A percentile compares a stretch with the other conserved stretches of the same genome.
These are phyloP conservation scores for Colletotrichum euphorbiae DNA, from an alignment of 2,329 filamentous ascomycete species.

Conservation along the genomic window DNA sequence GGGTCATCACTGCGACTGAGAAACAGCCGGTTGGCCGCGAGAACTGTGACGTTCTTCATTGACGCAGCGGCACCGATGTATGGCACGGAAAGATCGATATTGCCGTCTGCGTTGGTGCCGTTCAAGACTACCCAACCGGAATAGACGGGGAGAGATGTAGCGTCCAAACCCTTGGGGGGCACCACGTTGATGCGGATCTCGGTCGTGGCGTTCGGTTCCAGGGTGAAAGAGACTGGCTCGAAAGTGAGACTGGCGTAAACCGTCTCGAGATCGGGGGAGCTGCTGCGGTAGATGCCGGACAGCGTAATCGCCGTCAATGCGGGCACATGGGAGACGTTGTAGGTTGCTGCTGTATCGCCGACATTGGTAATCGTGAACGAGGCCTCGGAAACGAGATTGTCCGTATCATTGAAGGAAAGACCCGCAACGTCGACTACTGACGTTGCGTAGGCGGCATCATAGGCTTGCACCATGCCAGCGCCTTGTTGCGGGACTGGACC, in stretches of 20 bases:
- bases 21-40: constrained; percentile 8
- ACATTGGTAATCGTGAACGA: constrained; percentile 68
- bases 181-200: constrained; percentile 58
- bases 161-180: constrained; percentile 51
- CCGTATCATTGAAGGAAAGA: constrained; percentile 73
- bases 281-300: constrained; percentile 60
- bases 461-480: constrained; percentile 69
- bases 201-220: constrained; percentile 50
- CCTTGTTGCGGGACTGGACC: constrained; percentile 71
- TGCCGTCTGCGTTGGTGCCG: constrained; percentile 49
- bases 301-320: constrained; percentile 54
- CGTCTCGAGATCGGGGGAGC: constrained; percentile 36
- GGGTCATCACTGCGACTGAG: constrained; percentile 30
- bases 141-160: constrained; percentile 53
- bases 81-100: constrained; percentile 16
- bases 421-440: constrained; percentile 65
- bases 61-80: constrained; percentile 34
- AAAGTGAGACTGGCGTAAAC: constrained; percentile 48
- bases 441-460: constrained; percentile 66
- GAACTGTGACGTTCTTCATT: constrained; percentile 32
- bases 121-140: constrained; percentile 57
- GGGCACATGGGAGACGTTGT: constrained; percentile 62
- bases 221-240: constrained; percentile 10
- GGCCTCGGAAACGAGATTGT: constrained; percentile 60
- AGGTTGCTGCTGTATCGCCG: constrained; percentile 60